Conservation (phyloP, 495 filamentous ascomycete genomes). For the Podospora tetraspora region DNA sequence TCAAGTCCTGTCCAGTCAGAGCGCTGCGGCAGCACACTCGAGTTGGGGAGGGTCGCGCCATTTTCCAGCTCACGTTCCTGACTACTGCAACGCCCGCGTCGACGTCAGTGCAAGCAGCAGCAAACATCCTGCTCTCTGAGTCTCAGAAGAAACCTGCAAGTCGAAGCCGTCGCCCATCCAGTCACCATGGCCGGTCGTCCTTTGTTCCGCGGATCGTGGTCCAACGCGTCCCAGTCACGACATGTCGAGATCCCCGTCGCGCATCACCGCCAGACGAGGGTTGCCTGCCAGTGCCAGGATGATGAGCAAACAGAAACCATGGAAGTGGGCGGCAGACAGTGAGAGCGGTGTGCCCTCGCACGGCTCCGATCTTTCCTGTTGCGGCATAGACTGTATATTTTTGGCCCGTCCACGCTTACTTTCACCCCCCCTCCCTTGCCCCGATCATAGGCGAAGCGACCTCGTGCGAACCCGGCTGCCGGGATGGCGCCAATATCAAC, state of each 20-base stretch:
- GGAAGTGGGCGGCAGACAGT: slow-evolving; percentile 2
- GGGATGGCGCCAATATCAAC: neutral
- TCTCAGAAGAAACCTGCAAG: neutral
- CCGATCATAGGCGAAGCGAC: neutral
- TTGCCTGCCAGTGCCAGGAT: neutral
- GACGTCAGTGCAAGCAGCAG: neutral
- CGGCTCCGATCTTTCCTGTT: neutral
- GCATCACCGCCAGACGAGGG: neutral
- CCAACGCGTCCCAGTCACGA: neutral
- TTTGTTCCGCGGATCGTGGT: neutral
- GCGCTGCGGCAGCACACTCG: neutral
- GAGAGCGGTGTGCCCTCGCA: slow-evolving; percentile 5
- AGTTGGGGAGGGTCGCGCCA: neutral
- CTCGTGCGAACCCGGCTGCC: slow-evolving; percentile 3
- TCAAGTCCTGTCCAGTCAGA: neutral
- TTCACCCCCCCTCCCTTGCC: neutral
- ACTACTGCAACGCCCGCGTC: slow-evolving; percentile 12
- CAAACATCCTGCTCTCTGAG: neutral
- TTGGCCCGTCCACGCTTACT: neutral
- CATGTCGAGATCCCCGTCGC: neutral
- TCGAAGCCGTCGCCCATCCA: neutral
- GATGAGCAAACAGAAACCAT: neutral
- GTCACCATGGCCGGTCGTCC: neutral
- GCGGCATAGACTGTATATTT: neutral
- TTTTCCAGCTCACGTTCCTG: slow-evolving; percentile 9